Evolutionary conservation across 352 stramenopile genomes (phyloP).

Genomic region (Thraustochytrium aureum): DNA sequence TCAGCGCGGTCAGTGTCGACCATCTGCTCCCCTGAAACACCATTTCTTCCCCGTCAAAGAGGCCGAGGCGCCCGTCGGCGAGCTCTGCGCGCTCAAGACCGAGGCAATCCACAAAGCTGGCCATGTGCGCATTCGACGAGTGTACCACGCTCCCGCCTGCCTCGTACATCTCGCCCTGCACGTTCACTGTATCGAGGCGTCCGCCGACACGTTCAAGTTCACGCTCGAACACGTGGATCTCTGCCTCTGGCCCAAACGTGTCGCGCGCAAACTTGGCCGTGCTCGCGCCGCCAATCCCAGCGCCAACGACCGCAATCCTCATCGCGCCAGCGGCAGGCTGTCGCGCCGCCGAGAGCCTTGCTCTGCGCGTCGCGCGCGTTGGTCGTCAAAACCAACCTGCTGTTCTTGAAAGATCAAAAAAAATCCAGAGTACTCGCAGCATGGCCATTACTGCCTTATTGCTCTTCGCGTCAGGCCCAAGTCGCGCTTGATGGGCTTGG

Average conservation of each 20-base stretch:
- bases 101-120: conserved; percentile 33
- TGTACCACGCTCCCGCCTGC: conserved; percentile 57
- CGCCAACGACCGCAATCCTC: conserved; percentile 47
- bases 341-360: too few relatives aligned
- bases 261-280: conserved; percentile 45
- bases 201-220: conserved; percentile 34
- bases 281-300: conserved; percentile 49
- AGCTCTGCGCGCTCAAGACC: conserved; percentile 16
- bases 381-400: too few relatives aligned
- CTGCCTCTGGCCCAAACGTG: background rate
- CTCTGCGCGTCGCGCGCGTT: too few relatives aligned
- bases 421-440: too few relatives aligned
- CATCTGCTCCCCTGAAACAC: conserved; percentile 49
- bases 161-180: conserved; percentile 49
- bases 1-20: conserved; percentile 12
- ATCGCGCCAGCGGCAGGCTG: too few relatives aligned
- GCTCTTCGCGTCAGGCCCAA: too few relatives aligned
- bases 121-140: conserved; percentile 56
- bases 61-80: conserved; percentile 8
- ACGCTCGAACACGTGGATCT: conserved; percentile 55
- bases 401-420: too few relatives aligned
- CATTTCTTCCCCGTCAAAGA: conserved; percentile 57
- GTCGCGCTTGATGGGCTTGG: too few relatives aligned
- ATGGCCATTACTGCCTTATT: too few relatives aligned
- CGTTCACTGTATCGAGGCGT: conserved; percentile 45